Conservation (phyloP, 371 early-diverging fungal species). For the Mucor piriformis region DNA sequence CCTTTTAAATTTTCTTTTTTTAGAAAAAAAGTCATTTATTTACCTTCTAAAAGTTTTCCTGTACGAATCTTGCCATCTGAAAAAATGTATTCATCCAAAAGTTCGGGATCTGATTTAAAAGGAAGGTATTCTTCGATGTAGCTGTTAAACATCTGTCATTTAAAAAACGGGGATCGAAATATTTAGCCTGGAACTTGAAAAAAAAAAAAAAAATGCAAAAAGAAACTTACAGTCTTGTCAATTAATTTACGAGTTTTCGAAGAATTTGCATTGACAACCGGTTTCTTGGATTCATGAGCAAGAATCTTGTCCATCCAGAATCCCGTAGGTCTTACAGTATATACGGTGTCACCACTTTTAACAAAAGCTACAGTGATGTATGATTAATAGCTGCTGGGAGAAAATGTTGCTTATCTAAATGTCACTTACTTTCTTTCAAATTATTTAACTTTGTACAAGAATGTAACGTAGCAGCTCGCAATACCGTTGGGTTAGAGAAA, state of each 20-base stretch:
- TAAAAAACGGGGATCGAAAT: not conserved
- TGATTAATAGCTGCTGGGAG: too few species aligned
- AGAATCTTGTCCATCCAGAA: constrained; percentile 48
- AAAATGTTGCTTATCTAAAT: too few species aligned
- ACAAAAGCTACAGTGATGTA: not conserved
- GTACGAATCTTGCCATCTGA: constrained; percentile 67
- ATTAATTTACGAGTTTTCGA: constrained; percentile 18
- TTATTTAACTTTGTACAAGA: not conserved
- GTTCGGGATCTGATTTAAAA: constrained; percentile 72
- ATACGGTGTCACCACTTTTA: constrained; percentile 3
- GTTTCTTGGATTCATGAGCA: constrained; percentile 19
- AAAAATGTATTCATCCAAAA: constrained; percentile 84
- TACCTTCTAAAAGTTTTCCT: constrained; percentile 65
- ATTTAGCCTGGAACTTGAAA: too few species aligned
- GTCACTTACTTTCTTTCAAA: constrained; percentile 7
- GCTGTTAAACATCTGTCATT: constrained; percentile 57
- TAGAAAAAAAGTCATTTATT: not conserved
- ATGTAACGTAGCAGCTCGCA: constrained; percentile 1
- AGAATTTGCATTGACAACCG: not conserved
- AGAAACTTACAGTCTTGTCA: constrained; percentile 19
- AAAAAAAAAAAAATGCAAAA: not conserved
- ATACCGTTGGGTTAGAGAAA: not conserved
- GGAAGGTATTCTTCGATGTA: constrained; percentile 79
- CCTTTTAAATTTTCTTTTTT: not conserved
- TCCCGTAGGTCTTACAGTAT: constrained; percentile 38